phyloP scores from a whole-genome alignment of 345 rosid genomes.

The Brassica incana region DNA sequence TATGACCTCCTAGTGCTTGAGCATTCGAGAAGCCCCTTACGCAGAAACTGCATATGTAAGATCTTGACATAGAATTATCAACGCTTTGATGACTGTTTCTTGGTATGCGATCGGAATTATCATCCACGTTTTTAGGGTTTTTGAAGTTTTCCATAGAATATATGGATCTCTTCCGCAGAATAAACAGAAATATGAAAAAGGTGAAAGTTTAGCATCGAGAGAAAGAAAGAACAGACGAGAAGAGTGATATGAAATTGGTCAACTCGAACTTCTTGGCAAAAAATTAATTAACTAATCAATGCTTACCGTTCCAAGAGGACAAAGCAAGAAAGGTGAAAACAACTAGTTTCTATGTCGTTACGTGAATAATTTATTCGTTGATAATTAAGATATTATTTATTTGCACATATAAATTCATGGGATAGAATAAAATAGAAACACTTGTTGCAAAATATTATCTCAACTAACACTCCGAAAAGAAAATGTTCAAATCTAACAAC shows the following conservation, averaged over 20 bases:
- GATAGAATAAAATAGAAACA: not conserved
- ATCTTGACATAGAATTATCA: slow-evolving; percentile 41
- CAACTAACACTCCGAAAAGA: not conserved
- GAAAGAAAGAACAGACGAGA: not conserved
- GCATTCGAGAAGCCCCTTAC: slow-evolving; percentile 92
- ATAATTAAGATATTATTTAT: not conserved
- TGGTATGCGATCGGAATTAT: slow-evolving; percentile 14
- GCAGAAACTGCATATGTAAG: slow-evolving; percentile 78
- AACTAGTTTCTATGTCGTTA: slow-evolving; percentile 10
- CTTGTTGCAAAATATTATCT: not conserved
- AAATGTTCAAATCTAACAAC: not conserved
- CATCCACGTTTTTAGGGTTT: slow-evolving; percentile 25
- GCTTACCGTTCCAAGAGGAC: slow-evolving; percentile 20
- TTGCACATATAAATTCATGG: slow-evolving; percentile 3
- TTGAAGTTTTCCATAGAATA: slow-evolving; percentile 27
- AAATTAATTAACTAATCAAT: not conserved
- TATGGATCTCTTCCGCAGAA: not conserved
- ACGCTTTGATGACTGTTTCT: slow-evolving; percentile 19
- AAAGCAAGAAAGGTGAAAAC: slow-evolving; percentile 23
- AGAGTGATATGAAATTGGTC: slow-evolving; percentile 28
- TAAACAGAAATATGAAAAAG: slow-evolving; percentile 11
- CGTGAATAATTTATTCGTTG: slow-evolving; percentile 23
- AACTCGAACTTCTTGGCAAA: slow-evolving; percentile 9
- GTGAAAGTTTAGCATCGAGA: slow-evolving; percentile 3
- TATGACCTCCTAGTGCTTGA: slow-evolving; percentile 93